Evolutionary conservation across 805 yeast species (phyloP), one percentile per base, ranked within the genome.

Genomic region (Candida alai): DNA sequence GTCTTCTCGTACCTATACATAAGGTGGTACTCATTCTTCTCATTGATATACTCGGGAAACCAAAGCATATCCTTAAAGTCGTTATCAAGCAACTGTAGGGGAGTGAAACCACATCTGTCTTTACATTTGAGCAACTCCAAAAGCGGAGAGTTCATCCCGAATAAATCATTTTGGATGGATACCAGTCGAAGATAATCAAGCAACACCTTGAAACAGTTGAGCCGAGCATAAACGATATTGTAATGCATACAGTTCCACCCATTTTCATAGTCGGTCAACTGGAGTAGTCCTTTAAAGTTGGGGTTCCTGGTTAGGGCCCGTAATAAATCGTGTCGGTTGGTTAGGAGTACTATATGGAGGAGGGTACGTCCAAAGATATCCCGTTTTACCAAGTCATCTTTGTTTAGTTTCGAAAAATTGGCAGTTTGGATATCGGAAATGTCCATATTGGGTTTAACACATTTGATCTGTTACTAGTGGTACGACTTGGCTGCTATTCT

Each of bases 181-280:
- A 22, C 28, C 20, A 24, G 37, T 11, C 31, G 48, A 20, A 59
- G 47, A 39, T 48, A 48, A 15, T 60, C 63, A 17, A 62, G 32
- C 14, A 66, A 36, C 2, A 52, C 54, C 34, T 66, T 70, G 7
- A 80, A 78, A 49, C 82, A 72, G 13, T 70, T 49, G 26, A 80
- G 58, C 35, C 80, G 66, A 21, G 78, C 83, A 41, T 73, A 60
- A 43, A 65, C 74, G 10, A 84, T 60, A 4, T 87, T 76, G 40
- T 78, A 73, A 54, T 89, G 96, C 19, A 89, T 62, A 17, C 86
- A 76, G 27, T 84, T 83, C 82, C 94, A 88, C 2, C 86, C 83
- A 50, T 76, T 85, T 55, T 88, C 96, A 34, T 62, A 63, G 54
- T 89, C 96, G 2, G 65, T 57, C 0, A 58, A 45, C 2, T 69